Evolutionary conservation across 305 asterid genomes (phyloP), one percentile per base, ranked within the genome.

Genomic region (Fraxinus latifolia): DNA sequence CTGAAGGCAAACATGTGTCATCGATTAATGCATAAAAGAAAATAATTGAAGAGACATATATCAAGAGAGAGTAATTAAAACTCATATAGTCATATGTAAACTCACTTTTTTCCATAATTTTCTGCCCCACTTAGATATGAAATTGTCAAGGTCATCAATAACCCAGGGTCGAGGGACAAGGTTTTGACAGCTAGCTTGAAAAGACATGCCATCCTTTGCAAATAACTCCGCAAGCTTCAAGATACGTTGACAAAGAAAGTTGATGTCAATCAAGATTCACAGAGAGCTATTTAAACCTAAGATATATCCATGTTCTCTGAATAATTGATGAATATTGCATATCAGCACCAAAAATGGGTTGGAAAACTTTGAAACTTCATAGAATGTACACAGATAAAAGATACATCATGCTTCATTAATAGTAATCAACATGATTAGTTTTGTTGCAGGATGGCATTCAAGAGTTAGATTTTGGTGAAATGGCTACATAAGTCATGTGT

Each of bases 81-180:
- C 11, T 33, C 67, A 70, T 75, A 11, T 42, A 42, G 50, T 42
- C 50, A 42, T 9, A 50, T 33, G 8, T 50, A 23, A 81, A 73
- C 82, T 79, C 53, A 89, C 99, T 90, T 94, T 95, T 85, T 86
- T 91, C 99, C 99, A 95, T 60, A 91, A 77, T 86, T 83, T 90
- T 78, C 84, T 89, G 79, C 86, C 76, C 91, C 95, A 95, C 80
- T 88, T 94, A 82, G 91, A 85, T 60, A 95, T 87, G 81, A 95
- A 94, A 71, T 80, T 86, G 82, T 91, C 97, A 89, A 94, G 62
- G 86, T 95, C 98, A 90, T 95, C 99, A 83, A 94, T 90, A 42
- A 95, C 97, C 98, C 98, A 95, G 31, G 97, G 98, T 80, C 97
- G 96, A 68, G 99, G 91, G 77, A 95, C 89, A 82, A 95, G 91